Evolutionary conservation across 2,329 filamentous ascomycete genomes (phyloP).

Genomic region (Penicillium glabrum): DNA sequence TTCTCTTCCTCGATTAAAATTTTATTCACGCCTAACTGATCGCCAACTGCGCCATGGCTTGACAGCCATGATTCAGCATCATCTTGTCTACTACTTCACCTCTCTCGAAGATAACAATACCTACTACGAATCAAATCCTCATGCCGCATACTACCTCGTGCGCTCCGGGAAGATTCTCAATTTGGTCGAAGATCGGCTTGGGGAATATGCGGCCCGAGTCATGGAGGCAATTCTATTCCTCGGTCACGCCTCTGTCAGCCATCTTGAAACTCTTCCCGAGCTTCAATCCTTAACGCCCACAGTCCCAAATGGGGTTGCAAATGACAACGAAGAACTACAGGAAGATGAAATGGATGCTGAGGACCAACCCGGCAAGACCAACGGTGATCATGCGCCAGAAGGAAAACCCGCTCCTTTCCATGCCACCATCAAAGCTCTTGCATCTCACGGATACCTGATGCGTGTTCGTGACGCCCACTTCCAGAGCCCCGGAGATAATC

Average conservation of each 20-base stretch:
- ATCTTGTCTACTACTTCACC: conserved; percentile 74
- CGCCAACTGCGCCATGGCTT: conserved; percentile 79
- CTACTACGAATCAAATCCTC: conserved; percentile 80
- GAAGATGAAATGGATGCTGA: conserved; percentile 25
- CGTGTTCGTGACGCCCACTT: conserved; percentile 42
- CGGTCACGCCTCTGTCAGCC: conserved; percentile 65
- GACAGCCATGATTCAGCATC: conserved; percentile 82
- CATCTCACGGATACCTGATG: conserved; percentile 43
- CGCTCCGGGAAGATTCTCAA: conserved; percentile 80
- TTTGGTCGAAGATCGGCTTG: conserved; percentile 71
- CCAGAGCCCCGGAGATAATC: conserved; percentile 41
- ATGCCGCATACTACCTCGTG: conserved; percentile 77
- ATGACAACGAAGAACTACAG: conserved; percentile 23
- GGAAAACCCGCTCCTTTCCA: conserved; percentile 31
- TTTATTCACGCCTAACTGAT: conserved; percentile 70
- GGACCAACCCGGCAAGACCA: conserved; percentile 25
- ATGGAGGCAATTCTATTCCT: conserved; percentile 73
- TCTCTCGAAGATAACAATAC: conserved; percentile 62
- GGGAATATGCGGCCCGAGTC: conserved; percentile 70
- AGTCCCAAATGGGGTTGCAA: conserved; percentile 25
- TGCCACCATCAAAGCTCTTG: conserved; percentile 39
- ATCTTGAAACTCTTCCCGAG: conserved; percentile 45
- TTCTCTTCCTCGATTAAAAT: conserved; percentile 66
- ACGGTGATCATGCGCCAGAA: conserved; percentile 23
- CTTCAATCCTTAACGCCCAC: conserved; percentile 23